These are phyloP conservation scores for Brettanomyces naardenensis DNA, from an alignment of 805 yeast genomes.

Conservation along the genomic window DNA sequence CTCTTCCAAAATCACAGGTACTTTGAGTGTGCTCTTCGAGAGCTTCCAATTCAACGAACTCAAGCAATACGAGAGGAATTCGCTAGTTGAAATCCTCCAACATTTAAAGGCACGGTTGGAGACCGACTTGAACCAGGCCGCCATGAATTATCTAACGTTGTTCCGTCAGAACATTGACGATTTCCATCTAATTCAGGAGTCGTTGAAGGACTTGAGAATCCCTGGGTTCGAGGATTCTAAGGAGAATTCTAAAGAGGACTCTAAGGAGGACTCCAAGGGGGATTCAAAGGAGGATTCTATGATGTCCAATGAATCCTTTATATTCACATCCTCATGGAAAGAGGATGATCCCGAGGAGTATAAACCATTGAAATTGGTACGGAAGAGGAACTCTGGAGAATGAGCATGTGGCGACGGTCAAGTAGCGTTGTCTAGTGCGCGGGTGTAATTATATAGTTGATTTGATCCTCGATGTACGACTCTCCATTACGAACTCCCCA, in stretches of 20 bases:
- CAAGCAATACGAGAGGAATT: constrained; percentile 5
- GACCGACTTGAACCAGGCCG: constrained; percentile 16
- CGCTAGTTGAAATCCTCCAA: constrained; percentile 9
- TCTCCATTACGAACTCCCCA: too few relatives aligned
- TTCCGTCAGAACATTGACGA: constrained; percentile 23
- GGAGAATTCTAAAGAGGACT: background rate
- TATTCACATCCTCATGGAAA: constrained; percentile 2
- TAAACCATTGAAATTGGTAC: constrained; percentile 1
- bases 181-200: constrained; percentile 19
- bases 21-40: constrained; percentile 11
- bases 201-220: constrained; percentile 17
- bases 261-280: background rate
- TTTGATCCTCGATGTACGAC: too few relatives aligned
- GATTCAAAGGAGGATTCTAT: background rate
- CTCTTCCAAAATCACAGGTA: constrained; percentile 12
- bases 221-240: too few relatives aligned
- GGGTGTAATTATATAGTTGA: too few relatives aligned
- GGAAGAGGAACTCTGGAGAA: background rate
- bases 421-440: too few relatives aligned
- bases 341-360: background rate
- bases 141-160: constrained; percentile 14
- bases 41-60: constrained; percentile 10
- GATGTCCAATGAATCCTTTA: background rate
- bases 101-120: constrained; percentile 15
- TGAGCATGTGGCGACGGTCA: background rate